Evolutionary conservation across 257 asterid genomes (phyloP).

Genomic region (Nicotiana attenuata): DNA sequence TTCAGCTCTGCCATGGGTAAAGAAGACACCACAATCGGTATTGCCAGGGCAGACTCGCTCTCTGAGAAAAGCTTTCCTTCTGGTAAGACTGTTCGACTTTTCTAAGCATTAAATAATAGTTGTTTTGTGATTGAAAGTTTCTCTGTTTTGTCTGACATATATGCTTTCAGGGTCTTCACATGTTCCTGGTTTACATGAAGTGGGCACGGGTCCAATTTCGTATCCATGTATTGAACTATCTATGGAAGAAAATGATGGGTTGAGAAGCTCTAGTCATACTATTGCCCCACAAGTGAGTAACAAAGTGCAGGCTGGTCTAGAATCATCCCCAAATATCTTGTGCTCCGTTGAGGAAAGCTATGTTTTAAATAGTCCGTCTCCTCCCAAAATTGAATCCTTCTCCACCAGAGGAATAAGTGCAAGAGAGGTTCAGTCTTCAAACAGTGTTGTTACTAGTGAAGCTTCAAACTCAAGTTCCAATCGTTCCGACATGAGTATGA

Average conservation of each 20-base stretch:
- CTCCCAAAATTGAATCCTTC: constrained; percentile 22
- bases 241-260: constrained; percentile 26
- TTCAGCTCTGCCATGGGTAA: constrained; percentile 16
- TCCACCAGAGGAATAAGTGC: constrained; percentile 18
- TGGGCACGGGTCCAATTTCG: constrained; percentile 13
- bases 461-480: constrained; percentile 34
- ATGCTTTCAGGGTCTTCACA: constrained; percentile 19
- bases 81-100: constrained; percentile 20
- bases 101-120: neutral
- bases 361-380: constrained; percentile 28
- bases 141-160: neutral
- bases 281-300: constrained; percentile 9
- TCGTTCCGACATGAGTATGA: constrained; percentile 32
- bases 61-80: constrained; percentile 15
- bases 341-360: constrained; percentile 27
- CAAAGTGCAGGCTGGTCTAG: constrained; percentile 19
- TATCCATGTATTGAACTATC: constrained; percentile 20
- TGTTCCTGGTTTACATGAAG: constrained; percentile 18
- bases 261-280: constrained; percentile 25
- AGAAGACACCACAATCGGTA: constrained; percentile 20
- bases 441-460: constrained; percentile 28
- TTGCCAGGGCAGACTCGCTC: constrained; percentile 13
- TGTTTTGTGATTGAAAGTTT: neutral
- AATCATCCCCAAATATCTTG: constrained; percentile 23
- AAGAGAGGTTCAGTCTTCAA: constrained; percentile 21